Evolutionary conservation across 2,329 filamentous ascomycete species (phyloP).

Genomic region (Penicillium sp.): DNA sequence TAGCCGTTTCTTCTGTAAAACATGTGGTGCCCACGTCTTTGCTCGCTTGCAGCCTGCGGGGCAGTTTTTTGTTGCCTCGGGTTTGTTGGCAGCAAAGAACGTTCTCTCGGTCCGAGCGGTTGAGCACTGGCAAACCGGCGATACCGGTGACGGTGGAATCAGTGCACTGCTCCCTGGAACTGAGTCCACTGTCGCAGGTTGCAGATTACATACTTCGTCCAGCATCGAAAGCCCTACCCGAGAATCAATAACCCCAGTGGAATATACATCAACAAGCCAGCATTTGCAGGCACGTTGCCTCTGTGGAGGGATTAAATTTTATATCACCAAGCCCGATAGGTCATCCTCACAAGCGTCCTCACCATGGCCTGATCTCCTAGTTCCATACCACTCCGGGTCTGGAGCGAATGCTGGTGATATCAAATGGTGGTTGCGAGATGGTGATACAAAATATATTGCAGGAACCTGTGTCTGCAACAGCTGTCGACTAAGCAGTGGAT

Average conservation of each 20-base stretch:
- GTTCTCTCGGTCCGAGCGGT: slow-evolving; percentile 20
- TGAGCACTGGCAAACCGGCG: slow-evolving; percentile 28
- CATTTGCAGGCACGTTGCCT: slow-evolving; percentile 51
- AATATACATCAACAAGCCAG: slow-evolving; percentile 6
- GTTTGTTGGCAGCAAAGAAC: slow-evolving; percentile 25
- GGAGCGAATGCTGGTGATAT: slow-evolving; percentile 48
- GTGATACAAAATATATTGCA: slow-evolving; percentile 54
- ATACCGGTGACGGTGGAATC: slow-evolving; percentile 32
- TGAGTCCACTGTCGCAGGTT: slow-evolving; percentile 13
- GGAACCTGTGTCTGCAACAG: slow-evolving; percentile 61
- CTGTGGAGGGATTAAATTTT: slow-evolving; percentile 57
- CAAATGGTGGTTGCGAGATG: slow-evolving; percentile 60
- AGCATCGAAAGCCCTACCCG: neutral
- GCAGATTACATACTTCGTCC: slow-evolving; percentile 20
- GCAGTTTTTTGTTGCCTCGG: slow-evolving; percentile 36
- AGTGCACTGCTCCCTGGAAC: slow-evolving; percentile 26
- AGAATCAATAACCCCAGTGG: neutral
- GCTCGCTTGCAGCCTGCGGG: slow-evolving; percentile 23
- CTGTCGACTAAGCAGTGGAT: slow-evolving; percentile 61
- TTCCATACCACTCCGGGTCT: slow-evolving; percentile 46
- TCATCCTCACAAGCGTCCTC: slow-evolving; percentile 48
- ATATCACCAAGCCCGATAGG: slow-evolving; percentile 55
- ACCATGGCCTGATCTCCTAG: slow-evolving; percentile 54
- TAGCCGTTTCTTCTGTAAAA: slow-evolving; percentile 50
- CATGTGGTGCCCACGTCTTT: slow-evolving; percentile 50